Base-by-base conservation (phyloP, 2,329 filamentous ascomycete species). In the Apiospora pterosperma region DNA sequence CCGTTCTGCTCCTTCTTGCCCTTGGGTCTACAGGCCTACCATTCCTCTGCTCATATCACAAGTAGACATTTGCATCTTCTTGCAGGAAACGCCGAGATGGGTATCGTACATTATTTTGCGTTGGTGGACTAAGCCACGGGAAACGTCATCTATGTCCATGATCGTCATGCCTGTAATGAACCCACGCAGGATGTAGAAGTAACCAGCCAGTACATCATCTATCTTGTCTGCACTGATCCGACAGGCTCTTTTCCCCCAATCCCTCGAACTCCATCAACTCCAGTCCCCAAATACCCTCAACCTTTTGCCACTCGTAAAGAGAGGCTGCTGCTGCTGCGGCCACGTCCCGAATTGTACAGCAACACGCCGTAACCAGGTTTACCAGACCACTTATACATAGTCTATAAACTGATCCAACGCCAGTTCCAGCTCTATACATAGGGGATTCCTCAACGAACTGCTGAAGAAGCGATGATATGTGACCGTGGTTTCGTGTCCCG, bases 141-240 rank as follows among this genome's bases (percentile, higher is more conserved):
- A 55, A 34, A 55, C 28, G 48, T 55, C 48, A 55, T 55, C 48
- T 55, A 55, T 55, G 48, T 34, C 48, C 48, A 55, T 55, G 48
- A 55, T 55, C 48, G 34, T 55, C 48, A 34, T 31, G 28, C 48
- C 48, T 55, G 48, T 28, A 34, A 55, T 34, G 48, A 34, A 55
- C 48, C 48, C 48, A n/a, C 19, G 28, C 14, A 28, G 25, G 31
- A 52, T n/a, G 44, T 52, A 52, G 44, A 19, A 34, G 8, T 52
- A 31, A 25, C 42, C 42, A 55, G 16, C 48, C 48, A 55, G 25
- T 34, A 55, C 48, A 55, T 34, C 19, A 4, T 16, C 48, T 21
- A n/a, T 21, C 14, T 41, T n/a, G 6, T n/a, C n/a, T n/a, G n/a
- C n/a, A n/a, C n/a, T n/a, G 16, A 42, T 11, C n/a, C 11, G 41